phyloP scores from a whole-genome alignment of 2,329 filamentous ascomycete genomes.

The Penicillium sp. region DNA sequence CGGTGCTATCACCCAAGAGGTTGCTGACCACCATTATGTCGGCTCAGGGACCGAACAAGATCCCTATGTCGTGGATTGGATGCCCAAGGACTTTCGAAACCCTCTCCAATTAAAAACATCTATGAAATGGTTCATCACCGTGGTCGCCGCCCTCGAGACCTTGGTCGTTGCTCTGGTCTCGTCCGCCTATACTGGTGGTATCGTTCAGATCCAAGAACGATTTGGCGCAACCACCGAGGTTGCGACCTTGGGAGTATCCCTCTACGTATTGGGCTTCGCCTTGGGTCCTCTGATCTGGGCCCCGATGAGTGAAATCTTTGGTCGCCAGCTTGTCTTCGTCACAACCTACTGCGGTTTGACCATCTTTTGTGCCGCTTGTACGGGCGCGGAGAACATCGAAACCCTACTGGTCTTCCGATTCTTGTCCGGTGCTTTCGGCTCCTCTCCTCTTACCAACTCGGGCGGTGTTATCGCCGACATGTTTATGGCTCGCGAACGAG shows the following conservation, averaged over 20 bases:
- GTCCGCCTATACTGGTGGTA: constrained; percentile 37
- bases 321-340: constrained; percentile 31
- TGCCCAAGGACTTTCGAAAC: constrained; percentile 38
- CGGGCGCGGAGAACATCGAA: constrained; percentile 50
- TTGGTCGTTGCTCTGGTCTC: constrained; percentile 39
- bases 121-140: constrained; percentile 37
- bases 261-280: constrained; percentile 42
- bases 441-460: constrained; percentile 54
- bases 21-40: constrained; percentile 26
- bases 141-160: constrained; percentile 33
- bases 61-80: constrained; percentile 38
- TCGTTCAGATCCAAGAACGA: constrained; percentile 27
- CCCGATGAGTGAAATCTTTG: constrained; percentile 33
- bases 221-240: constrained; percentile 33
- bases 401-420: constrained; percentile 60
- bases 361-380: constrained; percentile 54
- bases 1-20: constrained; percentile 30
- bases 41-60: constrained; percentile 38
- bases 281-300: constrained; percentile 42
- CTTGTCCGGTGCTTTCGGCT: constrained; percentile 55
- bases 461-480: constrained; percentile 57
- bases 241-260: constrained; percentile 37
- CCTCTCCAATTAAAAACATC: constrained; percentile 29
- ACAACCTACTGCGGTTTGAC: constrained; percentile 40
- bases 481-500: constrained; percentile 47